Evolutionary conservation across 305 asterid genomes (phyloP).

Genomic region (Lippia alba): DNA sequence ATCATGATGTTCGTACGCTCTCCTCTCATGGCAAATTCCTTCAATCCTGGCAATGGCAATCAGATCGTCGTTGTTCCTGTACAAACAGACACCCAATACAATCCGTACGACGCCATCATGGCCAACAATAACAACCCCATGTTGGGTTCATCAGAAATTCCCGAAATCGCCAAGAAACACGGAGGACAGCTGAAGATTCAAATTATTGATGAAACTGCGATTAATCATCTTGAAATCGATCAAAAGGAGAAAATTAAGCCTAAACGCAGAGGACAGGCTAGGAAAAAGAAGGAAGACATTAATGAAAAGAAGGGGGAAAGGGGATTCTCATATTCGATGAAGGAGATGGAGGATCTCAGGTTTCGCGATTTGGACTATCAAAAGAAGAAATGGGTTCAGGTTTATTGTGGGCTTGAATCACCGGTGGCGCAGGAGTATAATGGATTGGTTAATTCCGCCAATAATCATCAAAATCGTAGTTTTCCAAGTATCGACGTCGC

Average conservation of each 20-base stretch:
- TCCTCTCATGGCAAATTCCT: slow-evolving; percentile 24
- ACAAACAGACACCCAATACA: not conserved
- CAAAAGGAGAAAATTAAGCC: slow-evolving; percentile 34
- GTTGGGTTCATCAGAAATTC: slow-evolving; percentile 13
- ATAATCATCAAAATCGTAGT: slow-evolving; percentile 10
- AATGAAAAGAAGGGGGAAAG: slow-evolving; percentile 28
- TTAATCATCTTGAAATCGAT: slow-evolving; percentile 21
- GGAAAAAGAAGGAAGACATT: slow-evolving; percentile 24
- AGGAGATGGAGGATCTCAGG: slow-evolving; percentile 62
- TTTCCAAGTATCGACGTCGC: slow-evolving; percentile 22
- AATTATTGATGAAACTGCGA: slow-evolving; percentile 54
- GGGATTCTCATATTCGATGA: slow-evolving; percentile 39
- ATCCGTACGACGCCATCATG: not conserved
- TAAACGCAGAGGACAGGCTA: slow-evolving; percentile 31
- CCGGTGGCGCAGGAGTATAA: slow-evolving; percentile 59
- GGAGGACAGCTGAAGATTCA: slow-evolving; percentile 35
- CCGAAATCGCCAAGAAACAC: slow-evolving; percentile 33
- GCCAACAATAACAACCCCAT: not conserved
- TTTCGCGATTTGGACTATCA: slow-evolving; percentile 45
- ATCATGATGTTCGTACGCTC: slow-evolving; percentile 7
- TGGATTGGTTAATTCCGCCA: slow-evolving; percentile 33
- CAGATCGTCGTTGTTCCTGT: not conserved
- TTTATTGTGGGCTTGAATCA: slow-evolving; percentile 51
- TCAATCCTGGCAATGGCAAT: not conserved
- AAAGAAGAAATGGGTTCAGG: slow-evolving; percentile 57